Evolutionary conservation across 306 rosid genomes (phyloP), one percentile per base, ranked within the genome.

Genomic region (Astragalus glycyphyllos): DNA sequence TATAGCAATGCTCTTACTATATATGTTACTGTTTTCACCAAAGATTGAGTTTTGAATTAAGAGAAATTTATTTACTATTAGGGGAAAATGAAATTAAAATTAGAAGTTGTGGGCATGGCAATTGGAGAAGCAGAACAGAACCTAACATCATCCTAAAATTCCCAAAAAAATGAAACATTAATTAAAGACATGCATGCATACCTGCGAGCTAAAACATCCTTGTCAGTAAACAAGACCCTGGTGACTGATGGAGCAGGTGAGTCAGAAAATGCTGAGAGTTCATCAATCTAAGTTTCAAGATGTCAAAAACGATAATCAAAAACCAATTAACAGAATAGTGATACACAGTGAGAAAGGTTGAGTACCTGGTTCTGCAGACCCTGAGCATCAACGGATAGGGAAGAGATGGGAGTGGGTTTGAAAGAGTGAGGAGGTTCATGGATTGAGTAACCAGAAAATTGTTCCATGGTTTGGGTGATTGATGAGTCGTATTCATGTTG

Each of bases 181-280:
- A 26, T 17, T 15, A 14, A 0, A 35, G 8, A 35, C n/a, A 37
- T 2, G 9, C 13, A 61, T 45, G 55, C 56, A 26, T 68, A 82
- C 97, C 92, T 83, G 68, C 98, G 94, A 3, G 90, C 97, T 81
- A 83, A 68, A 11, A 94, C 89, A 84, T 94, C 98, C 77, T 90
- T 89, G 20, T 94, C 86, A 50, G 89, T 83, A 77, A 80, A 94
- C 78, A 94, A 86, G 71, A 90, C 74, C 83, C 98, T 84, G 47
- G 98, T 89, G 7, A 94, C 98, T 69, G 98, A 91, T 42, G 98
- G 98, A 68, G 92, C 83, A 67, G 96, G 89, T 37, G 96, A 77
- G 65, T 90, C 94, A 60, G 98, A 94, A 68, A 87, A 86, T 17
- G 85, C 76, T 7, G 97, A 78, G 42, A 94, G 96, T 64, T 94